Percentiles rank a stretch among this genome's conserved stretches.
Conservation (phyloP, 306 rosid genomes). For the Corylus heterophylla region DNA sequence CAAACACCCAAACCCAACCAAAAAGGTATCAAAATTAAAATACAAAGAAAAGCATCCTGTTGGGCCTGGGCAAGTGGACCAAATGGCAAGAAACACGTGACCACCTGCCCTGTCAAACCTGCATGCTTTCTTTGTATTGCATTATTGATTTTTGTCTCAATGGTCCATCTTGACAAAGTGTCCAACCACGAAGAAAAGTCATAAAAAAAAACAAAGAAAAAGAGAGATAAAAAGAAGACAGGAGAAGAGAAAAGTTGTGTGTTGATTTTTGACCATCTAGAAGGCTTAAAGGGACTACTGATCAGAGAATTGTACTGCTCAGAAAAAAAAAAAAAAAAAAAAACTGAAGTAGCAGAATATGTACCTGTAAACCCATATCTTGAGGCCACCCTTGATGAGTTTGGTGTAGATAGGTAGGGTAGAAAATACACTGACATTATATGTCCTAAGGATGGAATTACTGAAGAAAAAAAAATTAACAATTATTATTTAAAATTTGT, state of each 20-base stretch:
- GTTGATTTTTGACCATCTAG: no score
- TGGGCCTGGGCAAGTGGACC: not conserved
- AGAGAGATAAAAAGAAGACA: no score
- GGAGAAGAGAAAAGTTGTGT: no score
- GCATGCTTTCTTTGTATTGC: not conserved
- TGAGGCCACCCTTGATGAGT: constrained; percentile 55
- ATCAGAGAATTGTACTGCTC: no score
- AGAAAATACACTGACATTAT: constrained; percentile 50
- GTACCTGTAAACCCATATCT: constrained; percentile 64
- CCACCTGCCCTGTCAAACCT: not conserved
- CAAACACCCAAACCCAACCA: constrained; percentile 1
- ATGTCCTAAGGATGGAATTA: constrained; percentile 34
- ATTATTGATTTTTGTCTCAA: not conserved
- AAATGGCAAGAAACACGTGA: not conserved
- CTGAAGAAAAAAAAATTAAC: constrained; percentile 14
- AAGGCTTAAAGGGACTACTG: no score
- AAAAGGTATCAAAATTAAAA: not conserved
- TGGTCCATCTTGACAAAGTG: not conserved
- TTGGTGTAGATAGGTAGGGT: constrained; percentile 54
- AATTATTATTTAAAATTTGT: not conserved
- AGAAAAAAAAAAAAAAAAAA: not conserved
- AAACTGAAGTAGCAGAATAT: not conserved
- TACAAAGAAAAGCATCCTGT: not conserved
- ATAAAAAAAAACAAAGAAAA: not conserved
- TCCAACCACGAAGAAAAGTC: not conserved